A percentile compares a stretch with the other conserved stretches of the same genome.
Conservation (phyloP, 352 stramenopile species). For the Globisporangium spinosum region DNA sequence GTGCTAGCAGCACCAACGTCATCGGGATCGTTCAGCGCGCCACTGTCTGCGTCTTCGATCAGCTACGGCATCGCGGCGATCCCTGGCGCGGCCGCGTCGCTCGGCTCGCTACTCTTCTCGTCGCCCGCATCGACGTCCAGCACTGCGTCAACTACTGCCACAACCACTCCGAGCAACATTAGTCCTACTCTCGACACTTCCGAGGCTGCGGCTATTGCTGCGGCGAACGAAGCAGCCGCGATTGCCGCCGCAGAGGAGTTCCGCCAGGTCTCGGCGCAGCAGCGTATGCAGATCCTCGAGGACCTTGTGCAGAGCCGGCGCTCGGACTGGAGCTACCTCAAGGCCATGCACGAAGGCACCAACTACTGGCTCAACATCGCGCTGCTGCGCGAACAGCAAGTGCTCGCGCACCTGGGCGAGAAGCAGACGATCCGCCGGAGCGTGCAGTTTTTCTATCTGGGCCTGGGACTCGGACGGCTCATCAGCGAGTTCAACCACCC, state of each 20-base stretch:
- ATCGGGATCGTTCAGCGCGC: conserved; percentile 21
- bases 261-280: conserved; percentile 52
- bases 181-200: conserved; percentile 15
- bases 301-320: conserved; percentile 69
- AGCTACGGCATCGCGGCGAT: conserved; percentile 27
- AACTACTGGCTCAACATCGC: conserved; percentile 84
- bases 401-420: conserved; percentile 58
- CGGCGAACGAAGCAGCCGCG: conserved; percentile 12
- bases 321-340: conserved; percentile 78
- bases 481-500: conserved; percentile 51
- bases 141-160: conserved; percentile 12
- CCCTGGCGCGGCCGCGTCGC: conserved; percentile 21
- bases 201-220: conserved; percentile 9
- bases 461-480: conserved; percentile 59
- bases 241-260: conserved; percentile 33
- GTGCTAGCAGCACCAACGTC: neutral
- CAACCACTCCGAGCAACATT: neutral
- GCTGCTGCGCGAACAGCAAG: conserved; percentile 58
- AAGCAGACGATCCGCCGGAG: conserved; percentile 54
- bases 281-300: conserved; percentile 69
- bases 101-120: conserved; percentile 42
- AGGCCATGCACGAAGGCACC: conserved; percentile 72
- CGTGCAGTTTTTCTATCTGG: conserved; percentile 82
- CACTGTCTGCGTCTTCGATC: conserved; percentile 19
- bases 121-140: conserved; percentile 23